Evolutionary conservation across 2,329 filamentous ascomycete species (phyloP).

Genomic region (Ascochyta koolunga): DNA sequence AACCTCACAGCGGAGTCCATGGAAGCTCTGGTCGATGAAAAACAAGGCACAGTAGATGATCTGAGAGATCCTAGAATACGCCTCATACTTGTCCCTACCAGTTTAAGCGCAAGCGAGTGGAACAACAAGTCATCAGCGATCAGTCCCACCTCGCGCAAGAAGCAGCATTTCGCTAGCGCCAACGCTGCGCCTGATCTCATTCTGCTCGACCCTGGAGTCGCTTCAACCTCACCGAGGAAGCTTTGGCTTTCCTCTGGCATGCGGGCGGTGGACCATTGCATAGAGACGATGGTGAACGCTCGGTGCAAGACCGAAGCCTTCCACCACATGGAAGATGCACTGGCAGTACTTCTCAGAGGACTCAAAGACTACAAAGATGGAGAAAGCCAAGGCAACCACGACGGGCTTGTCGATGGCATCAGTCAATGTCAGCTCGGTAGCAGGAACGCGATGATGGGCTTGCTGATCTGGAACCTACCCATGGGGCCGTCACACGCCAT

Average conservation of each 20-base stretch:
- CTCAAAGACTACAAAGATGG: slow-evolving; percentile 28
- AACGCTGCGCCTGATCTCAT: slow-evolving; percentile 28
- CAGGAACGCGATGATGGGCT: slow-evolving; percentile 29
- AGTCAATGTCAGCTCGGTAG: slow-evolving; percentile 29
- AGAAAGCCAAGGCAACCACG: slow-evolving; percentile 14
- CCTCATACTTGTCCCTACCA: slow-evolving; percentile 32
- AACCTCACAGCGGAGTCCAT: slow-evolving; percentile 27
- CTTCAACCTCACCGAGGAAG: slow-evolving; percentile 30
- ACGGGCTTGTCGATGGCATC: slow-evolving; percentile 25
- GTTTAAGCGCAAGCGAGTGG: slow-evolving; percentile 35
- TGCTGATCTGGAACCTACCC: slow-evolving; percentile 23
- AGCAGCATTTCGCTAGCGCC: slow-evolving; percentile 32
- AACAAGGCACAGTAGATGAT: slow-evolving; percentile 20
- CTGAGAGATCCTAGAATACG: slow-evolving; percentile 23
- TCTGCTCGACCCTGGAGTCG: slow-evolving; percentile 31
- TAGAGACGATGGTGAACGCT: slow-evolving; percentile 33
- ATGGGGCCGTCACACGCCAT: slow-evolving; percentile 33
- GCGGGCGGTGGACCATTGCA: slow-evolving; percentile 38
- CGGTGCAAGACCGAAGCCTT: slow-evolving; percentile 21
- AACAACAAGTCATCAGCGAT: slow-evolving; percentile 29
- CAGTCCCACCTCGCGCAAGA: slow-evolving; percentile 28
- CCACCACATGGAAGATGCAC: slow-evolving; percentile 27
- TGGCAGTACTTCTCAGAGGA: slow-evolving; percentile 26
- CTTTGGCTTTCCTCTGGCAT: slow-evolving; percentile 37
- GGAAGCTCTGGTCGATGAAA: slow-evolving; percentile 28